Conservation (phyloP, 495 filamentous ascomycete species). For the Penicillium riverlandense region DNA sequence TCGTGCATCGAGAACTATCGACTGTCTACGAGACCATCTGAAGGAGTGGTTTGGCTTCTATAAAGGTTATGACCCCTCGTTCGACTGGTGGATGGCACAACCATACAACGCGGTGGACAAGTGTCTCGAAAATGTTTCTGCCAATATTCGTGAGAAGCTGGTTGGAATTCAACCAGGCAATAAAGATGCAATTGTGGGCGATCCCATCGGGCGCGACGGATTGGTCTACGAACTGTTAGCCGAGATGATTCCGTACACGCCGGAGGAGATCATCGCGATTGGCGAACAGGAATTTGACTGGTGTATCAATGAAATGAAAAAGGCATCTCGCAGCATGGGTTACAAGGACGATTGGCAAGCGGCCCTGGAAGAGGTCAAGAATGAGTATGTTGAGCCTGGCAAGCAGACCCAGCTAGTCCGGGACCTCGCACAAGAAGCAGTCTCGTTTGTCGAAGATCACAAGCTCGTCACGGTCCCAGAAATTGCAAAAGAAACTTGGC, state of each 20-base stretch:
- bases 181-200: slow-evolving; percentile 39
- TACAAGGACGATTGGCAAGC: slow-evolving; percentile 30
- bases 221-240: slow-evolving; percentile 18
- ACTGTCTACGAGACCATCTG: slow-evolving; percentile 24
- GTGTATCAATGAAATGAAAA: slow-evolving; percentile 18
- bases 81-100: slow-evolving; percentile 41
- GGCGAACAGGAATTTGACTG: slow-evolving; percentile 21
- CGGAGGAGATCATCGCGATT: slow-evolving; percentile 42
- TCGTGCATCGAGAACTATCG: slow-evolving; percentile 27
- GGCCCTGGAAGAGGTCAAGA: slow-evolving; percentile 46
- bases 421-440: slow-evolving; percentile 13
- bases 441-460: slow-evolving; percentile 22
- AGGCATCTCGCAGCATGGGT: slow-evolving; percentile 15
- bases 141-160: slow-evolving; percentile 25
- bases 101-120: slow-evolving; percentile 27
- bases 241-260: slow-evolving; percentile 19
- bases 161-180: slow-evolving; percentile 32
- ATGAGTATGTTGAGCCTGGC: slow-evolving; percentile 40
- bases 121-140: slow-evolving; percentile 15
- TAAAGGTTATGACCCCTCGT: slow-evolving; percentile 39
- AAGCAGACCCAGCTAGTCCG: slow-evolving; percentile 40
- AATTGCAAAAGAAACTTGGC: slow-evolving; percentile 39
- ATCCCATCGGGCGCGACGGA: slow-evolving; percentile 40
- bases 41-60: slow-evolving; percentile 37
- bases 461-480: slow-evolving; percentile 43